Base-by-base conservation (phyloP, 2,329 filamentous ascomycete species). In the Endocalyx cinctus region DNA sequence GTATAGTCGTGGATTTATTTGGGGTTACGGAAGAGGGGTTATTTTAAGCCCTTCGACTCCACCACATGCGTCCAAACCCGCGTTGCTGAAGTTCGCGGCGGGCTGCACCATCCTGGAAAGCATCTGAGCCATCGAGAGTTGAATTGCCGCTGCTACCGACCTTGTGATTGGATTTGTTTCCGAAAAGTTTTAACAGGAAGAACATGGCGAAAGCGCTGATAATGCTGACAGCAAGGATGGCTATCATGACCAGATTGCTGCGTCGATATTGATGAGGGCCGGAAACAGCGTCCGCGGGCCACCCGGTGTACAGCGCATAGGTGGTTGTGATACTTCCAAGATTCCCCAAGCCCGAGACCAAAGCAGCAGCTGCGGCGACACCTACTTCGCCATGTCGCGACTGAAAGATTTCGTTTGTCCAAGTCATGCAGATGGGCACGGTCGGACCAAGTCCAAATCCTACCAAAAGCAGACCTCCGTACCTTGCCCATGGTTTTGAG, bases 371-470 rank as follows among this genome's bases (percentile, higher is more conserved):
- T 11, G 88, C 84, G 4, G 88, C 88, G 6, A 95, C 87, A 35
- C 88, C 88, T 15, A 95, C 86, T 60, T 95, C 88, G 29, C 88
- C 87, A 53, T 95, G 88, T 10, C 88, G 82, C 19, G 76, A 75
- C 63, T 94, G 87, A 67, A 95, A 95, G 52, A 94, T 83, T 61
- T 94, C 85, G 42, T 80, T 86, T 19, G 85, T 87, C 88, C 88
- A 94, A 22, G 87, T 83, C 88, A 95, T 95, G 58, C 85, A 90
- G 52, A 90, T 90, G 10, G 88, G 88, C 1, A 94, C 87, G 0
- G 88, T 94, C 4, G 88, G 88, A 2, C 88, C 88, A 2, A 95
- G 79, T 0, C 88, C 88, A 51, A 94, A 94, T 5, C 88, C 88
- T 22, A 95, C 83, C 63, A 95, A 82, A 31, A 95, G 66, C n/a